A percentile compares a stretch with the other conserved stretches of the same genome.
These are phyloP conservation scores for Aspergillus diversus DNA, from an alignment of 495 filamentous ascomycete species.

Conservation along the genomic window DNA sequence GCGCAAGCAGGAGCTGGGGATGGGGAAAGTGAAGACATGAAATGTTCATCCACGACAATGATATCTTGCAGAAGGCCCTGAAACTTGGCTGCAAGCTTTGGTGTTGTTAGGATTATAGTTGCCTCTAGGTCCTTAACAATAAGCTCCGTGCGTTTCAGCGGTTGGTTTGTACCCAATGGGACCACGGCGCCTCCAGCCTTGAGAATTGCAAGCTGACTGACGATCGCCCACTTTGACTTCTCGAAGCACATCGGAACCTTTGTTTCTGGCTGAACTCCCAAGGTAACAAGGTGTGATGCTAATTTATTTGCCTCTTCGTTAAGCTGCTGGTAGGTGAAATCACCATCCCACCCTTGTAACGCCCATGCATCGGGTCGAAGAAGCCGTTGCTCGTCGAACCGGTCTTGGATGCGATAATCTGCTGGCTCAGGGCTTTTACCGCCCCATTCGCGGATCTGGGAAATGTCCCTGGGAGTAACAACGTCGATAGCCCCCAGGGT, in stretches of 20 bases:
- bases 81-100: conserved; percentile 5
- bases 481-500: conserved; percentile 11
- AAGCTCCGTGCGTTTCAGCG: conserved; percentile 39
- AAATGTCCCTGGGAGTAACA: conserved; percentile 4
- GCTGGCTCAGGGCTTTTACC: conserved; percentile 9
- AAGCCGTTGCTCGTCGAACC: conserved; percentile 12
- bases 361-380: conserved; percentile 13
- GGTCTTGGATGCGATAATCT: conserved; percentile 16
- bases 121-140: conserved; percentile 47
- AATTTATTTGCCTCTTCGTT: conserved; percentile 26
- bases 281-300: conserved; percentile 29
- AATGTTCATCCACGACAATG: conserved; percentile 2
- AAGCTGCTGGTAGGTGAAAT: conserved; percentile 20
- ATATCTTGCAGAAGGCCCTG: background rate
- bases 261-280: conserved; percentile 28
- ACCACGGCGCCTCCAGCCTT: conserved; percentile 48
- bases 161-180: conserved; percentile 51
- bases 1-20: background rate
- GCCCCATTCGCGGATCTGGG: conserved; percentile 14
- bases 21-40: background rate
- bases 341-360: conserved; percentile 16
- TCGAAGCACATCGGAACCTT: conserved; percentile 33
- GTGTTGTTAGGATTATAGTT: conserved; percentile 31
- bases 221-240: conserved; percentile 30
- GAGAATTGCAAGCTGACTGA: conserved; percentile 32